These are phyloP conservation scores for Aspergillus neoniger DNA, from an alignment of 2,329 filamentous ascomycete species.

Conservation along the genomic window DNA sequence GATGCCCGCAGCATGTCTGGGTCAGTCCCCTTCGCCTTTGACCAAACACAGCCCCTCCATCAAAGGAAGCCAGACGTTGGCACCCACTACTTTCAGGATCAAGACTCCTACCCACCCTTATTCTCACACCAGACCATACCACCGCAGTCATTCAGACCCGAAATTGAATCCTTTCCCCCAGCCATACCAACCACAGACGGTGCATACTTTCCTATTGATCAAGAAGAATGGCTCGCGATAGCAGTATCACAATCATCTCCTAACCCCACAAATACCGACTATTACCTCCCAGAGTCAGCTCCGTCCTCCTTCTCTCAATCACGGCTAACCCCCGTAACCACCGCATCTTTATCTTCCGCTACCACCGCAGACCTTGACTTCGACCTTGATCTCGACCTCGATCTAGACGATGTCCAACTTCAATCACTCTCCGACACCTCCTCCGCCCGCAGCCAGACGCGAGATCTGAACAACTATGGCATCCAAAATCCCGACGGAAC, in stretches of 20 bases:
- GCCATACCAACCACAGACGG: neutral
- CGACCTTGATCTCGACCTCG: neutral
- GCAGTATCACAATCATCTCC: neutral
- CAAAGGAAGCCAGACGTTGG: neutral
- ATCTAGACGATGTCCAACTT: neutral
- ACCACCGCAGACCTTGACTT: conserved; percentile 10
- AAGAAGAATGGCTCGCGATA: neutral
- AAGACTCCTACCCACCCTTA: neutral
- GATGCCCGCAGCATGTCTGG: conserved; percentile 1
- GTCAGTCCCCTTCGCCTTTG: neutral
- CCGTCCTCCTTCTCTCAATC: conserved; percentile 3
- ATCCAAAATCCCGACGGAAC: conserved; percentile 38
- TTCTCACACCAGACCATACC: neutral
- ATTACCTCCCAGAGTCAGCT: neutral
- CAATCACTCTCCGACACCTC: neutral
- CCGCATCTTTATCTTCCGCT: neutral
- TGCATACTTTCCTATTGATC: neutral
- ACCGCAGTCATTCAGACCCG: neutral
- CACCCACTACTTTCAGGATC: neutral
- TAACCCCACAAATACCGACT: neutral
- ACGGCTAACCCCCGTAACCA: conserved; percentile 5
- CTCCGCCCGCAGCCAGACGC: conserved; percentile 3
- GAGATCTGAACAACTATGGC: conserved; percentile 37
- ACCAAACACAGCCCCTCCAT: conserved; percentile 1
- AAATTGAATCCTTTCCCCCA: neutral